Evolutionary conservation across 2,329 filamentous ascomycete genomes (phyloP).

Genomic region (Aspergillus puulaauensis): DNA sequence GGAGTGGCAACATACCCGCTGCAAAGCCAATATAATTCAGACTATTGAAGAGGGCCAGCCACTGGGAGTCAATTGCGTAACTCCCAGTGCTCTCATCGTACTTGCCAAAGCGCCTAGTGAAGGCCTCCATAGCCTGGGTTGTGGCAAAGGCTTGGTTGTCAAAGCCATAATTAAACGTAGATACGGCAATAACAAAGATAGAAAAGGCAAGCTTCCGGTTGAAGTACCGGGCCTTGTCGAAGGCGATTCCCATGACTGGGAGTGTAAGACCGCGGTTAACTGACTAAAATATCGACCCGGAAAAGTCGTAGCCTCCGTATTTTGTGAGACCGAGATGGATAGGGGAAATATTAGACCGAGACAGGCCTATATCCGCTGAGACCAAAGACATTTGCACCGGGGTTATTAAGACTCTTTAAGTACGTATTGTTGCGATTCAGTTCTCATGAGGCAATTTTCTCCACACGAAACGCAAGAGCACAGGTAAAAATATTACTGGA

Average conservation of each 20-base stretch:
- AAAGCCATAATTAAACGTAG: constrained; percentile 43
- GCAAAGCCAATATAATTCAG: constrained; percentile 16
- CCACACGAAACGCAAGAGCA: neutral
- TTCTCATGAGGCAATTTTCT: neutral
- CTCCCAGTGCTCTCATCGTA: constrained; percentile 20
- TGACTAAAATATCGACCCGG: too few relatives aligned
- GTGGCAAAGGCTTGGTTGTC: constrained; percentile 41
- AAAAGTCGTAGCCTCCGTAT: too few relatives aligned
- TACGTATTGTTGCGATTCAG: neutral
- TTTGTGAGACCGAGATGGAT: too few relatives aligned
- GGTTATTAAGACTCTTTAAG: neutral
- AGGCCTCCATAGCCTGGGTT: constrained; percentile 40
- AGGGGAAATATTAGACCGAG: too few relatives aligned
- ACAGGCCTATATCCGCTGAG: neutral
- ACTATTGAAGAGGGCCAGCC: constrained; percentile 33
- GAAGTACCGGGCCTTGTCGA: constrained; percentile 8
- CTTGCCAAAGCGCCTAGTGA: constrained; percentile 34
- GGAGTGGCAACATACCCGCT: neutral
- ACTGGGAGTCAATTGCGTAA: constrained; percentile 32
- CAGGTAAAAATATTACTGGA: neutral
- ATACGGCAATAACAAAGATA: constrained; percentile 34
- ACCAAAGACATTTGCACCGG: neutral
- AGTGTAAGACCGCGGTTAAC: too few relatives aligned
- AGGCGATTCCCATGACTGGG: neutral
- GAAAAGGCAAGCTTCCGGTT: constrained; percentile 9